Conservation (phyloP, 2,329 filamentous ascomycete species). For the Diaporthe citrichinensis region DNA sequence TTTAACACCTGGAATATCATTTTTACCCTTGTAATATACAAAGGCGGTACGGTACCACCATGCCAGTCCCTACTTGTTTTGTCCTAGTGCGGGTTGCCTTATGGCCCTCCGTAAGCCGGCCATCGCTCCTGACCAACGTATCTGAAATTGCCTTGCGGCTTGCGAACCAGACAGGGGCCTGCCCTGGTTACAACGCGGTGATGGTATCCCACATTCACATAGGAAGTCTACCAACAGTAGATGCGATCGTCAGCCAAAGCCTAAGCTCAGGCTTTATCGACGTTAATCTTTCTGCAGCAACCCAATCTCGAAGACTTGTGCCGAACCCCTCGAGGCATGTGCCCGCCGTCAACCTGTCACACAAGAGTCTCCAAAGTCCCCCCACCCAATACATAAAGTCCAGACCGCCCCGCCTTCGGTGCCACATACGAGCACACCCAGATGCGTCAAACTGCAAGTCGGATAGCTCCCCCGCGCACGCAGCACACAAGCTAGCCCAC, state of each 20-base stretch:
- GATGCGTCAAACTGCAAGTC: neutral
- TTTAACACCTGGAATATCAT: too few species aligned
- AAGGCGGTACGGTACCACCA: neutral
- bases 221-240: neutral
- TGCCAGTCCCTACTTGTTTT: neutral
- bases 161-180: neutral
- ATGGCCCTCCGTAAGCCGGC: neutral
- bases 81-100: constrained; percentile 5
- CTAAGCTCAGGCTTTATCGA: too few species aligned
- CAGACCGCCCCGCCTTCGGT: neutral
- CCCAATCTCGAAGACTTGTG: neutral
- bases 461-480: neutral
- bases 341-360: neutral
- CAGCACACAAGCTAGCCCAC: neutral
- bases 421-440: neutral
- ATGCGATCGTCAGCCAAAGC: too few species aligned
- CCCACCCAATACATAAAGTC: neutral
- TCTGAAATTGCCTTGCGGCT: neutral
- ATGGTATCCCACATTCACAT: neutral
- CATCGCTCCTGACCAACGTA: neutral
- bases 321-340: neutral
- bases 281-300: neutral
- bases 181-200: neutral
- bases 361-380: neutral
- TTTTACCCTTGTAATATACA: neutral